Percentiles rank a stretch among this genome's conserved stretches.
Conservation (phyloP, 768 basidiomycete genomes). For the Tephrocybe sp. region DNA sequence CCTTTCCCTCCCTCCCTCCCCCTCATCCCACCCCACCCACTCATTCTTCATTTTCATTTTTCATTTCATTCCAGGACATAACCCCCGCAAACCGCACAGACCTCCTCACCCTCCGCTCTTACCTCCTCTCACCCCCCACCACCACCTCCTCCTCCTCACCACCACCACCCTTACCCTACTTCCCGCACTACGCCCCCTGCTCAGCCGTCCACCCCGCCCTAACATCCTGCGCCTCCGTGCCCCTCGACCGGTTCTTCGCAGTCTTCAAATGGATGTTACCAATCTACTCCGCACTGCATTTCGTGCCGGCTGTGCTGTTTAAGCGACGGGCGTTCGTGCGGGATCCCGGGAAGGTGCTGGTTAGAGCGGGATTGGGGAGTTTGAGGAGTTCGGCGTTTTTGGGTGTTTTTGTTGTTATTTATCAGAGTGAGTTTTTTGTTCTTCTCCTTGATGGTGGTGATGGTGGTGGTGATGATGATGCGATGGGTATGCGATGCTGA, state of each 20-base stretch:
- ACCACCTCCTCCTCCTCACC: slow-evolving; percentile 14
- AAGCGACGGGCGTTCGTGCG: slow-evolving; percentile 63
- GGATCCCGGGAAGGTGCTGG: slow-evolving; percentile 64
- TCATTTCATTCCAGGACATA: slow-evolving; percentile 54
- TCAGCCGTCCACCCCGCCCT: slow-evolving; percentile 73
- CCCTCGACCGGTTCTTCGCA: slow-evolving; percentile 68
- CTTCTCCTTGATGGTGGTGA: too few relatives aligned
- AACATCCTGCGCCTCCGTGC: slow-evolving; percentile 57
- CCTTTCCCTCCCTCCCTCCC: not conserved
- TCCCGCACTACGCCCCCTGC: slow-evolving; percentile 60
- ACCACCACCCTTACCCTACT: too few relatives aligned
- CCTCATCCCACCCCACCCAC: too few relatives aligned
- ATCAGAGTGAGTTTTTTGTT: slow-evolving; percentile 56
- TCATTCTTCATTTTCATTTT: too few relatives aligned
- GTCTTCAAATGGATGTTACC: slow-evolving; percentile 85
- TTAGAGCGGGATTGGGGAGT: slow-evolving; percentile 68
- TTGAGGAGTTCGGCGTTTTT: slow-evolving; percentile 85
- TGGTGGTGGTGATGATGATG: too few relatives aligned
- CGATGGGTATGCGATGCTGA: too few relatives aligned
- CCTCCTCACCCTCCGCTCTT: slow-evolving; percentile 43
- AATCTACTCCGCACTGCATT: slow-evolving; percentile 85
- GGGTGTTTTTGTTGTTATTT: slow-evolving; percentile 76
- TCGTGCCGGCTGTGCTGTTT: slow-evolving; percentile 84
- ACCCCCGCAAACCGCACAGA: slow-evolving; percentile 47
- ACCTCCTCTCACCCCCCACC: slow-evolving; percentile 30